These are phyloP conservation scores for Lichtheimia ramosa DNA, from an alignment of 371 early-diverging fungal genomes.

Conservation along the genomic window DNA sequence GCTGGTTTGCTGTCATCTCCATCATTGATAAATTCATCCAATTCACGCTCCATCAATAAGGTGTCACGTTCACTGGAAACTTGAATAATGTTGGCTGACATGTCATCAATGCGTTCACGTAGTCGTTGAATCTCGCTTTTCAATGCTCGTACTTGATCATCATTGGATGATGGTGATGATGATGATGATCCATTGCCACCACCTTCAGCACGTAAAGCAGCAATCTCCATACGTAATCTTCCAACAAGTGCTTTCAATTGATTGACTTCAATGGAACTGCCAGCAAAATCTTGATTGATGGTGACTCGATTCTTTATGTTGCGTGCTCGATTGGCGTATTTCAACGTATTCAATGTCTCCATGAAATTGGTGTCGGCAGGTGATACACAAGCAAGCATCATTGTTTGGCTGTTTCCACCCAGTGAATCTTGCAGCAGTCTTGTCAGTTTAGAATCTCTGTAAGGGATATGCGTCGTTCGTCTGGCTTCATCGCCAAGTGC, in stretches of 20 bases:
- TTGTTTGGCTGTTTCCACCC: constrained; percentile 91
- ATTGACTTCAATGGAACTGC: constrained; percentile 62
- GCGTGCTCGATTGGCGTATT: constrained; percentile 88
- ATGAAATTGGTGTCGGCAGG: constrained; percentile 76
- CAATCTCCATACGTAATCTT: constrained; percentile 66
- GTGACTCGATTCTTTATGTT: constrained; percentile 84
- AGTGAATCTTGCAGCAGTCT: constrained; percentile 94
- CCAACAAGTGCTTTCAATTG: constrained; percentile 70
- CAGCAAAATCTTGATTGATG: constrained; percentile 73
- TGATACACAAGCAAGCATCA: constrained; percentile 93
- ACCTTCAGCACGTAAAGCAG: constrained; percentile 47
- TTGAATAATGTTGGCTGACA: constrained; percentile 46
- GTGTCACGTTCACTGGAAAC: constrained; percentile 63
- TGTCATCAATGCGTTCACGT: constrained; percentile 54
- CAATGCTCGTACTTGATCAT: constrained; percentile 51
- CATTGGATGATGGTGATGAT: constrained; percentile 3
- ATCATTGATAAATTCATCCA: constrained; percentile 33
- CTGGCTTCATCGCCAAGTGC: constrained; percentile 89
- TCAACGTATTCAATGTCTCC: constrained; percentile 91
- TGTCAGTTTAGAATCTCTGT: constrained; percentile 98
- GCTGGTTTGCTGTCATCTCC: constrained; percentile 38
- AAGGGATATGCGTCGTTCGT: constrained; percentile 80
- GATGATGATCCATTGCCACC: constrained; percentile 16
- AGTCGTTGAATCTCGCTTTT: constrained; percentile 49
- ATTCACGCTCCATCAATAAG: constrained; percentile 54